phyloP scores from a whole-genome alignment of 768 basidiomycete species.

The Sistotremastrum suecicum region DNA sequence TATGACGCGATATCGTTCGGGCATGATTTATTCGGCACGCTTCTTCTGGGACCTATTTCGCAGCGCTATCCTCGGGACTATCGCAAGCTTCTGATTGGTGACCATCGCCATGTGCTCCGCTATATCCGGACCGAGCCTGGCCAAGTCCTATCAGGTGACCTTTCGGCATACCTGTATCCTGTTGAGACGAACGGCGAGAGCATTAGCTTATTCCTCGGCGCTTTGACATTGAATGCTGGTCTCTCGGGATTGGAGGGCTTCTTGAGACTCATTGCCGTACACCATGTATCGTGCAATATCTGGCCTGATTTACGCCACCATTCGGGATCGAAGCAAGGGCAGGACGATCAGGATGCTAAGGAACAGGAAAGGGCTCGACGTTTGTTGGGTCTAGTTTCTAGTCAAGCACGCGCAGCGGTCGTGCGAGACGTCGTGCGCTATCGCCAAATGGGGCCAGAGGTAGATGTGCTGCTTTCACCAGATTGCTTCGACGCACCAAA shows the following conservation, averaged over 20 bases:
- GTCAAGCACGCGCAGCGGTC: constrained; percentile 31
- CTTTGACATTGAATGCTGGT: constrained; percentile 25
- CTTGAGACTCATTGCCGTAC: constrained; percentile 51
- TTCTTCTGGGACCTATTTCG: constrained; percentile 64
- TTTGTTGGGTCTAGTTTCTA: constrained; percentile 37
- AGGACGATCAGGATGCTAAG: constrained; percentile 9
- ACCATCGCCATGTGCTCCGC: constrained; percentile 52
- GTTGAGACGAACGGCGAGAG: constrained; percentile 49
- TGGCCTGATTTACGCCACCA: constrained; percentile 46
- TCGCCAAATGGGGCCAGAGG: constrained; percentile 26
- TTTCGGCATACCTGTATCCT: constrained; percentile 59
- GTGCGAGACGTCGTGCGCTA: constrained; percentile 46
- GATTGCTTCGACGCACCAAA: constrained; percentile 26
- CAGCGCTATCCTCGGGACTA: constrained; percentile 74
- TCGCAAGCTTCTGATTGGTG: constrained; percentile 71
- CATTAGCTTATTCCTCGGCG: constrained; percentile 47
- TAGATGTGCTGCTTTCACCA: constrained; percentile 30
- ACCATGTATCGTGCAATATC: constrained; percentile 63
- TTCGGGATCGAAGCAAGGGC: constrained; percentile 4
- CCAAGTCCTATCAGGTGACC: constrained; percentile 36
- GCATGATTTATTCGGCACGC: constrained; percentile 55
- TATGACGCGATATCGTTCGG: constrained; percentile 87
- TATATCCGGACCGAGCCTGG: constrained; percentile 39
- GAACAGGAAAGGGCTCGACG: constrained; percentile 23
- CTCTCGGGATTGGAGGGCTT: constrained; percentile 34